These are phyloP conservation scores for Aspergillus carbonarius DNA, from an alignment of 2,329 filamentous ascomycete genomes.

Conservation along the genomic window DNA sequence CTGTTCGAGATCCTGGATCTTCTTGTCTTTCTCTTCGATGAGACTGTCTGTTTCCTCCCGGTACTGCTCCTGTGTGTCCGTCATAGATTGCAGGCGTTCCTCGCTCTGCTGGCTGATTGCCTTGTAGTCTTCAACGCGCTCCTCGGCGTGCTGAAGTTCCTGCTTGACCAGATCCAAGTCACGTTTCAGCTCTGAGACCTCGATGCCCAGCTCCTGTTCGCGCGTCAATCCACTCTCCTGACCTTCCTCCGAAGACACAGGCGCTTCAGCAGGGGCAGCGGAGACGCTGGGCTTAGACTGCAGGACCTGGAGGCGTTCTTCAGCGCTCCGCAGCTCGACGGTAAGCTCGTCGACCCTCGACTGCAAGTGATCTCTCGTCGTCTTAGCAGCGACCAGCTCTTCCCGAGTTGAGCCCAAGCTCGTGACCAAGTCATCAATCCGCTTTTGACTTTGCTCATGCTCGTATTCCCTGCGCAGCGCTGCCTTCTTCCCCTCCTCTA, in stretches of 20 bases:
- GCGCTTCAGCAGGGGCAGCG: constrained; percentile 46
- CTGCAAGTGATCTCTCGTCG: constrained; percentile 84
- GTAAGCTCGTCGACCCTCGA: constrained; percentile 83
- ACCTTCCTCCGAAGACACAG: constrained; percentile 42
- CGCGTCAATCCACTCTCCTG: constrained; percentile 60
- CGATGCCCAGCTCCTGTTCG: constrained; percentile 77
- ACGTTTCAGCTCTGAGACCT: constrained; percentile 82
- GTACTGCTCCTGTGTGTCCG: constrained; percentile 79
- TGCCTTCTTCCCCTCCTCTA: constrained; percentile 80
- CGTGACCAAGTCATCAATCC: constrained; percentile 85
- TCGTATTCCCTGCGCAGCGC: constrained; percentile 87
- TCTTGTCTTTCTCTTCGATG: constrained; percentile 73
- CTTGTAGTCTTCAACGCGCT: constrained; percentile 83
- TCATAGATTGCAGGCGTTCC: constrained; percentile 78
- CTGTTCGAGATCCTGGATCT: constrained; percentile 77
- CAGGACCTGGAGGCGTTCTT: constrained; percentile 79
- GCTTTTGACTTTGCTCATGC: constrained; percentile 79
- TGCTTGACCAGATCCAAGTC: constrained; percentile 78
- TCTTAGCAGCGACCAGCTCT: constrained; percentile 82
- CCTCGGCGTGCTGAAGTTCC: constrained; percentile 77
- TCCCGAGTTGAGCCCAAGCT: constrained; percentile 79
- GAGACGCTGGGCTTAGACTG: constrained; percentile 74
- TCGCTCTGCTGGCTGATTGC: constrained; percentile 83
- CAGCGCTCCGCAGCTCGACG: constrained; percentile 82
- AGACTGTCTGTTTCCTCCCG: constrained; percentile 78